Base-by-base conservation (phyloP, 139 green algal species). In the Chlorella sp. region DNA sequence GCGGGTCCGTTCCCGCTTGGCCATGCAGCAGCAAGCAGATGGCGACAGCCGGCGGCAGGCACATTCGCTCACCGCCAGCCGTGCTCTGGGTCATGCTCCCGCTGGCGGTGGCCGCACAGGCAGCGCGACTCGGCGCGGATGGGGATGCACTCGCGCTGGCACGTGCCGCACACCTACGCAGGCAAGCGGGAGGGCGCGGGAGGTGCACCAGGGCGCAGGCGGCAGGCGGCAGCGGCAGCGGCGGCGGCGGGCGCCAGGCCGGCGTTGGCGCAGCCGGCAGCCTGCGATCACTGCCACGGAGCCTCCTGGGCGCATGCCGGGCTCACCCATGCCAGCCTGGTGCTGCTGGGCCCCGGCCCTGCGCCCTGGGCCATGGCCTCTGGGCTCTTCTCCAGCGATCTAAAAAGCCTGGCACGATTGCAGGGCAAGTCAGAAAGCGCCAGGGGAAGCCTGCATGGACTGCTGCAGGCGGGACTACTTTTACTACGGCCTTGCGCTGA, bases 81-180 rank as follows among this genome's bases (percentile, higher is more conserved):
- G 60, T 80, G 78, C 22, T 40, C 80, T 22, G 85, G 84, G 9
- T 81, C 76, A 64, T 95, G 92, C 51, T 93, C 90, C 40, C 88
- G 89, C 24, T 93, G 69, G 0, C 92, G 79, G 81, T 96, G 93
- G 0, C 92, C 93, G 80, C 93, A 96, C 19, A 96, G 83, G 69
- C 92, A 95, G 48, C 92, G 83, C 13, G 82, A 91, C 83, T 95
- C 92, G 34, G 82, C 65, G 0, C 93, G 65, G 28, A 96, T 91
- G 8, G 92, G 93, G 22, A 94, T 85, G 86, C 93, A 96, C 46
- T 94, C 91, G 17, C 77, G 58, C 34, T 89, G n/a, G 73, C 92
- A 95, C 20, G 26, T 41, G 54, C 58, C 26, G 84, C 91, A 93
- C 4, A 86, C 30, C 90, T 82, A 54, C 54, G 34, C 46, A 54